phyloP scores from a whole-genome alignment of 208 protist genomes.

The Wallacemonas sp. region DNA sequence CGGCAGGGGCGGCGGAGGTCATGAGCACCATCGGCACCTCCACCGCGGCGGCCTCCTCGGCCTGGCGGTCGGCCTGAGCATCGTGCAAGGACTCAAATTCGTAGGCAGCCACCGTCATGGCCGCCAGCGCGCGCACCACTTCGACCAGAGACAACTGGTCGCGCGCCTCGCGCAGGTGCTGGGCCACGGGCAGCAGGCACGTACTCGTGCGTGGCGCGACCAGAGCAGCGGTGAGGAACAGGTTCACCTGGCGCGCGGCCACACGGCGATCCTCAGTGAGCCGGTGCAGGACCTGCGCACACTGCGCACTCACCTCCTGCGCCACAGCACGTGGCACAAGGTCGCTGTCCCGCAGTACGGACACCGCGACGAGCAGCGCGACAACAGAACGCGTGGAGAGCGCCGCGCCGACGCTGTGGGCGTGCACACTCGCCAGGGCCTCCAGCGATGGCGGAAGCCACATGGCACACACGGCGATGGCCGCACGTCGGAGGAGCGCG shows the following conservation, averaged over 20 bases:
- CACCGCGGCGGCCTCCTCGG: slow-evolving; percentile 2
- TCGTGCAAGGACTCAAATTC: slow-evolving; percentile 32
- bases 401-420: not conserved
- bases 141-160: slow-evolving; percentile 25
- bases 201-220: slow-evolving; percentile 27
- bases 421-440: not conserved
- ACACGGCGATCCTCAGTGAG: slow-evolving; percentile 25
- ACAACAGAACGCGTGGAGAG: not conserved
- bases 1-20: not conserved
- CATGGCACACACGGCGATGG: not conserved
- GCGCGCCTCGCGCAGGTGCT: slow-evolving; percentile 31
- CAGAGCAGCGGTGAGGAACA: slow-evolving; percentile 34
- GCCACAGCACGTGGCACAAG: not conserved
- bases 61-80: slow-evolving; percentile 23
- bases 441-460: not conserved
- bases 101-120: slow-evolving; percentile 29
- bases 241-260: not conserved
- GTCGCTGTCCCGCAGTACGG: not conserved
- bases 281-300: slow-evolving; percentile 31
- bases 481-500: not conserved
- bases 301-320: not conserved
- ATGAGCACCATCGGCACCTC: not conserved
- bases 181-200: slow-evolving; percentile 24
- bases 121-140: slow-evolving; percentile 35
- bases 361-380: not conserved